A percentile compares a stretch with the other conserved stretches of the same genome.
phyloP scores from a whole-genome alignment of 2,329 filamentous ascomycete species.

The Colletotrichum sp. region DNA sequence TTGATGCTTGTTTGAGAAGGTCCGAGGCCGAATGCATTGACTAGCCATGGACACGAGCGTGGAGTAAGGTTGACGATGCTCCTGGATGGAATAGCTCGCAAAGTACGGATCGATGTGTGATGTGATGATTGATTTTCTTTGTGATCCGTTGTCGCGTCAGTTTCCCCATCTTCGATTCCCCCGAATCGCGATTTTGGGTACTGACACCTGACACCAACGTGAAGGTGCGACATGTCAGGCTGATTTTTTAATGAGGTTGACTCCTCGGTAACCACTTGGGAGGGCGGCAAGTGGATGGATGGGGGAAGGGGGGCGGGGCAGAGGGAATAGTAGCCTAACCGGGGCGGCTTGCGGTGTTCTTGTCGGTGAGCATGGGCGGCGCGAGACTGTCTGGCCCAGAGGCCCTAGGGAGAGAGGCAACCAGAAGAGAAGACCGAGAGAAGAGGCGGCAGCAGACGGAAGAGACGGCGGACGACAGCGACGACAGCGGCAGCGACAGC shows the following conservation, averaged over 20 bases:
- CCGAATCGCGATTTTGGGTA: neutral
- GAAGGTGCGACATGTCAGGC: conserved; percentile 4
- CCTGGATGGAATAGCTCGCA: neutral
- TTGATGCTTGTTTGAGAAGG: too few species aligned
- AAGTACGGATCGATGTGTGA: neutral
- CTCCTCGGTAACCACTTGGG: neutral
- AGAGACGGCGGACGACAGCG: neutral
- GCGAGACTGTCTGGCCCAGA: neutral
- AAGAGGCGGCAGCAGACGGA: too few species aligned
- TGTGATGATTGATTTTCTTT: neutral
- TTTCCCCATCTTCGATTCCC: neutral
- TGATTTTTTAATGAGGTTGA: neutral
- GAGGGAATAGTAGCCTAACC: neutral
- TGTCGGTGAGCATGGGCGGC: neutral
- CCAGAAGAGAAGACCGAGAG: neutral
- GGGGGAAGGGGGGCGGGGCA: neutral
- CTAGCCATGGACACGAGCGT: neutral
- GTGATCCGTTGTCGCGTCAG: neutral
- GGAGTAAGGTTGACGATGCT: neutral
- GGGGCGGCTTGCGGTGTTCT: neutral
- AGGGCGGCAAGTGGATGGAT: neutral
- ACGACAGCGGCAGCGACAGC: neutral
- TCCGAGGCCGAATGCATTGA: too few species aligned
- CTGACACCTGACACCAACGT: conserved; percentile 1
- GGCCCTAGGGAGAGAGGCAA: neutral